phyloP scores from a whole-genome alignment of 371 early-diverging fungal species.

The Gilbertella persicaria region DNA sequence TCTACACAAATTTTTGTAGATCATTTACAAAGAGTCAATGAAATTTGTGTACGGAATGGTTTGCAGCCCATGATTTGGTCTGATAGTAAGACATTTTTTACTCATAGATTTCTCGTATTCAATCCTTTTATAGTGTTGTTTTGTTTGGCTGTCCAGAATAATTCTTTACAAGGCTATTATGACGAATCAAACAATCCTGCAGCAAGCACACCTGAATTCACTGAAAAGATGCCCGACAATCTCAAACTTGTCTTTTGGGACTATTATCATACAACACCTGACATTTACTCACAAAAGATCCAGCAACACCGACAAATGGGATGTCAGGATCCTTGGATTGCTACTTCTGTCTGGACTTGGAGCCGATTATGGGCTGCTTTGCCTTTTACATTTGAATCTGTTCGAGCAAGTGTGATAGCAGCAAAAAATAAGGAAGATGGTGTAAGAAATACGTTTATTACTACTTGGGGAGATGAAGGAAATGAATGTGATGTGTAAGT shows the following conservation, averaged over 20 bases:
- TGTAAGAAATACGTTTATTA: slow-evolving; percentile 76
- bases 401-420: slow-evolving; percentile 74
- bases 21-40: slow-evolving; percentile 72
- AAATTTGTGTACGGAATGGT: slow-evolving; percentile 64
- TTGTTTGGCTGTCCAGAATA: slow-evolving; percentile 74
- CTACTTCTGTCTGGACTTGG: slow-evolving; percentile 83
- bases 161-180: slow-evolving; percentile 78
- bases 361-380: slow-evolving; percentile 82
- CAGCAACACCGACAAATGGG: slow-evolving; percentile 82
- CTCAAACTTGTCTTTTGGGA: slow-evolving; percentile 87
- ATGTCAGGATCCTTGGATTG: slow-evolving; percentile 79
- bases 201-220: slow-evolving; percentile 43
- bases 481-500: slow-evolving; percentile 83
- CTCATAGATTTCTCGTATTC: background rate
- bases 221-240: slow-evolving; percentile 64
- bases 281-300: slow-evolving; percentile 74
- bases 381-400: slow-evolving; percentile 77
- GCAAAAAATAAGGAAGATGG: slow-evolving; percentile 60
- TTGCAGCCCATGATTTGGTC: slow-evolving; percentile 87
- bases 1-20: slow-evolving; percentile 75
- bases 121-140: slow-evolving; percentile 65
- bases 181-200: slow-evolving; percentile 66
- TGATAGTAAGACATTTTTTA: slow-evolving; percentile 62
- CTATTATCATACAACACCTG: slow-evolving; percentile 77
- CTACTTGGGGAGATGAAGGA: slow-evolving; percentile 91